Percentiles rank a stretch among this genome's conserved stretches.
Evolutionary conservation across 306 rosid genomes (phyloP).

Genomic region (Purshia tridentata): DNA sequence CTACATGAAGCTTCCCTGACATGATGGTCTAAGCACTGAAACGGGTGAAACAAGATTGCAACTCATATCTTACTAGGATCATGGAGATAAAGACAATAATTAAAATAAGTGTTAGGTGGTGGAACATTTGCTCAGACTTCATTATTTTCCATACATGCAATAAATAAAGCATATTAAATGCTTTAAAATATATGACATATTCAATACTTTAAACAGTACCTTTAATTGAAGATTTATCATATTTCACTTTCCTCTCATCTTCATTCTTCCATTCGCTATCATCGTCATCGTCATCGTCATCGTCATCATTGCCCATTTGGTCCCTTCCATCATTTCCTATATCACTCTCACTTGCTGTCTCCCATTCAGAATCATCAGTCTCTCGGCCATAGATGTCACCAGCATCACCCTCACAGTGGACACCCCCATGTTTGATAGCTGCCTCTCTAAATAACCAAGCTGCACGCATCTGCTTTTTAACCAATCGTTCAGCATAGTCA

Average conservation of each 20-base stretch:
- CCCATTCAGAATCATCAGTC: conserved; percentile 98
- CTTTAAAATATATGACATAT: not conserved
- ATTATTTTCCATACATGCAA: not conserved
- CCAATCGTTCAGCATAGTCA: conserved; percentile 91
- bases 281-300: conserved; percentile 54
- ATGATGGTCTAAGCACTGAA: not conserved
- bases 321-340: conserved; percentile 86
- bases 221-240: conserved; percentile 68
- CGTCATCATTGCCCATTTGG: conserved; percentile 72
- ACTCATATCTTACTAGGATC: not conserved
- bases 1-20: not conserved
- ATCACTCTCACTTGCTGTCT: conserved; percentile 99
- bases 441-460: conserved; percentile 99
- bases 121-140: not conserved
- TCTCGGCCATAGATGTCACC: conserved; percentile 82
- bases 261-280: conserved; percentile 77
- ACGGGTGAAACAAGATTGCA: not conserved
- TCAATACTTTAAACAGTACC: conserved; percentile 42
- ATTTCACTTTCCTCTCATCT: conserved; percentile 65
- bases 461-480: conserved; percentile 97
- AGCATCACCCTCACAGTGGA: conserved; percentile 80
- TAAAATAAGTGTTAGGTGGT: not conserved
- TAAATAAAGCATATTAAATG: not conserved
- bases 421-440: conserved; percentile 88
- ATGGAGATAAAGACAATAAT: not conserved